A percentile compares a stretch with the other conserved stretches of the same genome.
Evolutionary conservation across 2,329 filamentous ascomycete genomes (phyloP).

Genomic region (Fusarium globosum): DNA sequence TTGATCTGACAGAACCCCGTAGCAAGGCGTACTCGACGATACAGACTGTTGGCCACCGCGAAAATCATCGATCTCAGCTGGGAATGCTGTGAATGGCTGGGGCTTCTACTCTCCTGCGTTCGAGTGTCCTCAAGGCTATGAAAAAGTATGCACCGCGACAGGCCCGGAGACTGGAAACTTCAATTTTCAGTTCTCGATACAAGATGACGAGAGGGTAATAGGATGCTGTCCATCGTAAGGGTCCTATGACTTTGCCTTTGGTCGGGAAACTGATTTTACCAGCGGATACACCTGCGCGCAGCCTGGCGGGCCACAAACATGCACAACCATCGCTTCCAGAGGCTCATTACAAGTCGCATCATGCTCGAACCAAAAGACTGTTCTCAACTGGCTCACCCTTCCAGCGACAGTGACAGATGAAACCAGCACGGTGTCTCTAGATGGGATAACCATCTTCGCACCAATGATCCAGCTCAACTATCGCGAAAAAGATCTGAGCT

Average conservation of each 20-base stretch:
- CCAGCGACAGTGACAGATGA: background rate
- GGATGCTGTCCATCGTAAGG: conserved; percentile 11
- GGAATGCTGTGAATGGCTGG: background rate
- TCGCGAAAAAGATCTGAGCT: background rate
- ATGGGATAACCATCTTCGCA: background rate
- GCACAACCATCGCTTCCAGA: background rate
- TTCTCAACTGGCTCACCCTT: background rate
- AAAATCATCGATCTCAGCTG: background rate
- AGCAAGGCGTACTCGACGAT: background rate
- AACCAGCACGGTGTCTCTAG: background rate
- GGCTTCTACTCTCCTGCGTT: background rate
- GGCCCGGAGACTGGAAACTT: background rate
- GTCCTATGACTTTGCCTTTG: too few relatives aligned
- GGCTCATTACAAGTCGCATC: background rate
- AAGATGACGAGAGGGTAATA: background rate
- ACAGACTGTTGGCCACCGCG: background rate
- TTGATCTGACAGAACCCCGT: fast-evolving
- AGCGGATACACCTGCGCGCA: background rate
- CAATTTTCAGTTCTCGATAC: conserved; percentile 6
- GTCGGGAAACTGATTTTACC: fast-evolving
- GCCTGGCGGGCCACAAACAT: background rate
- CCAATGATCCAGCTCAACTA: conserved; percentile 13
- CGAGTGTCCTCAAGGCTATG: background rate
- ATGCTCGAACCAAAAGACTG: background rate
- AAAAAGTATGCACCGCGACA: background rate